Conservation (phyloP, 495 filamentous ascomycete genomes). For the Aspergillus biplanus region DNA sequence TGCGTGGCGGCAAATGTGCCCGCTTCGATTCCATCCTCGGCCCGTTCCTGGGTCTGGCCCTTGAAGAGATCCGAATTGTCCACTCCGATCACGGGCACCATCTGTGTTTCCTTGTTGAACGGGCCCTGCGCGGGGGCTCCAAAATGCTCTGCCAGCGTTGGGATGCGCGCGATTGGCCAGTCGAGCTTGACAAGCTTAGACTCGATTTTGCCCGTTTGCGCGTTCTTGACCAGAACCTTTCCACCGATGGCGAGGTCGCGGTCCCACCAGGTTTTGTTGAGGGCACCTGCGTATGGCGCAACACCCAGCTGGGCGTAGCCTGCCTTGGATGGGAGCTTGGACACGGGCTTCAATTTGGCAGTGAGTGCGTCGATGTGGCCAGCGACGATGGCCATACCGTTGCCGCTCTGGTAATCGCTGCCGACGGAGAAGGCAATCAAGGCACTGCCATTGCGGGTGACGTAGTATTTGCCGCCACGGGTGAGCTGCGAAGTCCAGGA, state of each 20-base stretch:
- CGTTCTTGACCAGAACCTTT: constrained; percentile 79
- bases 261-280: constrained; percentile 93
- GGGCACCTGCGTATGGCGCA: constrained; percentile 85
- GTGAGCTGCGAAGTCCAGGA: constrained; percentile 75
- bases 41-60: constrained; percentile 22
- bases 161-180: constrained; percentile 92
- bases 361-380: constrained; percentile 93
- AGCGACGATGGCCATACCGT: constrained; percentile 79
- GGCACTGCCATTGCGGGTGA: constrained; percentile 82
- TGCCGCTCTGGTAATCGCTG: constrained; percentile 78
- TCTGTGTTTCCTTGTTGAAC: constrained; percentile 90
- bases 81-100: constrained; percentile 90
- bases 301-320: constrained; percentile 91
- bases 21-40: constrained; percentile 29
- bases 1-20: constrained; percentile 79
- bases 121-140: constrained; percentile 75
- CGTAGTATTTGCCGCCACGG: constrained; percentile 85
- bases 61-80: constrained; percentile 67
- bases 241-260: constrained; percentile 90
- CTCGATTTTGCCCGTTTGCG: constrained; percentile 73
- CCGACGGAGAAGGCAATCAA: constrained; percentile 88
- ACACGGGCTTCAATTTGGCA: constrained; percentile 85
- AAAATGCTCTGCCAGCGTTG: constrained; percentile 93
- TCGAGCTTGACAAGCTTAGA: constrained; percentile 85
- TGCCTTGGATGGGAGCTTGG: constrained; percentile 74